Evolutionary conservation across 2,329 filamentous ascomycete species (phyloP).

Genomic region (Falciphora oryzae): DNA sequence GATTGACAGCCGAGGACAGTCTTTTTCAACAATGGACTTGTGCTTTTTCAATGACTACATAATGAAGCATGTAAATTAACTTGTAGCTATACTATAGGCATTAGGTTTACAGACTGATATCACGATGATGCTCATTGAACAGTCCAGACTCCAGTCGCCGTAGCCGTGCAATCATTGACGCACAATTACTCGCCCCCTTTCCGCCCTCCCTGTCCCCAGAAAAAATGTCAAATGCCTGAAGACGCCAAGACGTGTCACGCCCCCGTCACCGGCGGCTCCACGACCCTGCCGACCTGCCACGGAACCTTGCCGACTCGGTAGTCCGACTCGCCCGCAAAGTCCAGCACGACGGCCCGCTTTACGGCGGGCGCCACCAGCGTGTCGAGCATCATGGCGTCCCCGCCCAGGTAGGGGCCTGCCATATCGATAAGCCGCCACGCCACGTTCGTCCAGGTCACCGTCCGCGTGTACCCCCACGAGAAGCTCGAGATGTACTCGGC

Average conservation of each 20-base stretch:
- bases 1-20: too few relatives aligned
- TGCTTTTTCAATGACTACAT: background rate
- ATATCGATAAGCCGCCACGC: slow-evolving; percentile 11
- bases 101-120: too few relatives aligned
- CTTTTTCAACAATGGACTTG: background rate
- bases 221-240: background rate
- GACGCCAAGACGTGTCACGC: background rate
- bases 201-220: too few relatives aligned
- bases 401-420: slow-evolving; percentile 9
- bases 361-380: slow-evolving; percentile 10
- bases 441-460: slow-evolving; percentile 10
- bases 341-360: slow-evolving; percentile 12
- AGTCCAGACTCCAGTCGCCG: background rate
- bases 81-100: too few relatives aligned
- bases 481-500: slow-evolving; percentile 2
- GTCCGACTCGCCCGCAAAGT: slow-evolving; percentile 8
- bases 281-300: background rate
- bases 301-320: slow-evolving; percentile 7
- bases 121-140: background rate
- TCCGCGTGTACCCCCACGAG: slow-evolving; percentile 11
- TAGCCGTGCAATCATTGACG: background rate
- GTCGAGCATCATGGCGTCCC: slow-evolving; percentile 6
- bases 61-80: too few relatives aligned
- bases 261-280: background rate
- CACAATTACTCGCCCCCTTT: too few relatives aligned